Conservation (phyloP, 768 basidiomycete genomes). For the Rhodotorula taiwanensis region DNA sequence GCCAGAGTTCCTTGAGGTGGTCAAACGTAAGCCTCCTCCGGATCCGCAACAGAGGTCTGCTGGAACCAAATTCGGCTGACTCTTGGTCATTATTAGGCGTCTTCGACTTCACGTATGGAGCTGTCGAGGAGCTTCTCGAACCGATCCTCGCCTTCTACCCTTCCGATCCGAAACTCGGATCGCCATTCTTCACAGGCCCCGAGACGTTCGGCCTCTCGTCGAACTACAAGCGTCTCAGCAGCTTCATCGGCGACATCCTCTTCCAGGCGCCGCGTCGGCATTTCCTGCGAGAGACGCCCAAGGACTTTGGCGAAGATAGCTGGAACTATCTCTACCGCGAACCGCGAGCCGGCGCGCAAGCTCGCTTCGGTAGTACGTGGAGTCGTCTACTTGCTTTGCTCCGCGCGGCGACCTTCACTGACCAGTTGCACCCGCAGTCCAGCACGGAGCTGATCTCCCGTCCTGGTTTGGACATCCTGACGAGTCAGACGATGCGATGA, state of each 20-base stretch:
- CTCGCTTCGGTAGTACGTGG: slow-evolving; percentile 27
- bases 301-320: slow-evolving; percentile 34
- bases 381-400: neutral
- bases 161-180: slow-evolving; percentile 48
- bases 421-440: slow-evolving; percentile 1
- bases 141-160: slow-evolving; percentile 47
- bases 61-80: too few species aligned
- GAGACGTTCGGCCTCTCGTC: slow-evolving; percentile 49
- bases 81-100: too few species aligned
- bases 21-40: slow-evolving; percentile 11
- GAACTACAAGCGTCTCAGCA: slow-evolving; percentile 48
- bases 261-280: slow-evolving; percentile 34
- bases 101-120: slow-evolving; percentile 34
- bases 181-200: slow-evolving; percentile 51
- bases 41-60: neutral
- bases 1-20: slow-evolving; percentile 18
- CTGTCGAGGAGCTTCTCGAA: slow-evolving; percentile 24
- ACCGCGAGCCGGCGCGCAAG: slow-evolving; percentile 3
- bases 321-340: slow-evolving; percentile 28
- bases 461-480: slow-evolving; percentile 31
- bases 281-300: slow-evolving; percentile 34
- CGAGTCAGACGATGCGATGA: slow-evolving; percentile 8
- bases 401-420: too few species aligned
- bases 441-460: slow-evolving; percentile 28
- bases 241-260: slow-evolving; percentile 44